A percentile compares a stretch with the other conserved stretches of the same genome.
Evolutionary conservation across 225 moss, liverwort and hornwort species (phyloP).

Genomic region (Climacium dendroides): DNA sequence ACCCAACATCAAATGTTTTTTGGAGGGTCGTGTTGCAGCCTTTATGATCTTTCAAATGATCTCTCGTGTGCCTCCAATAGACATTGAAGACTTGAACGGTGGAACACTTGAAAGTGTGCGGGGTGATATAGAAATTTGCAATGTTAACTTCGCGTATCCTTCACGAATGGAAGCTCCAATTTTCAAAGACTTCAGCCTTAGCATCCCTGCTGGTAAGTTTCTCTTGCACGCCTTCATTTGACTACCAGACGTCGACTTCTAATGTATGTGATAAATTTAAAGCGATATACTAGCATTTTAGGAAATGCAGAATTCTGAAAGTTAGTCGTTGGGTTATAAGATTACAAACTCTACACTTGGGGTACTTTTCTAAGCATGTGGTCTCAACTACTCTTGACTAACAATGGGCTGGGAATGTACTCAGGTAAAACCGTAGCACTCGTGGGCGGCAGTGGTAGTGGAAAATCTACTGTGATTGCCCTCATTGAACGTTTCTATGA

Average conservation of each 20-base stretch:
- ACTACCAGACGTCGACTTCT: background rate
- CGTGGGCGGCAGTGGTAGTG: conserved; percentile 61
- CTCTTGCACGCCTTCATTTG: background rate
- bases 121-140: conserved; percentile 48
- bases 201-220: conserved; percentile 20
- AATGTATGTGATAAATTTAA: background rate
- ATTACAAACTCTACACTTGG: background rate
- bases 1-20: conserved; percentile 44
- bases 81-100: conserved; percentile 12
- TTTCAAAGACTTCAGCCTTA: conserved; percentile 27
- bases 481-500: conserved; percentile 65
- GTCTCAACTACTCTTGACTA: background rate
- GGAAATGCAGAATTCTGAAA: background rate
- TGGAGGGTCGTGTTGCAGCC: conserved; percentile 42
- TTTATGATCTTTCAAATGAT: conserved; percentile 53
- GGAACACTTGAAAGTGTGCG: conserved; percentile 16
- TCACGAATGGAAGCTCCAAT: conserved; percentile 43
- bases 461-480: conserved; percentile 53
- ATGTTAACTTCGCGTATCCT: conserved; percentile 46
- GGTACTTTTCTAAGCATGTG: background rate
- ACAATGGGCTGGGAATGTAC: background rate
- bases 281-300: background rate
- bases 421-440: conserved; percentile 47
- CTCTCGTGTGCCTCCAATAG: conserved; percentile 27
- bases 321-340: background rate